Evolutionary conservation across 31 red algal species (phyloP), one percentile per base, ranked within the genome.

Genomic region (Endocladia muricata): DNA sequence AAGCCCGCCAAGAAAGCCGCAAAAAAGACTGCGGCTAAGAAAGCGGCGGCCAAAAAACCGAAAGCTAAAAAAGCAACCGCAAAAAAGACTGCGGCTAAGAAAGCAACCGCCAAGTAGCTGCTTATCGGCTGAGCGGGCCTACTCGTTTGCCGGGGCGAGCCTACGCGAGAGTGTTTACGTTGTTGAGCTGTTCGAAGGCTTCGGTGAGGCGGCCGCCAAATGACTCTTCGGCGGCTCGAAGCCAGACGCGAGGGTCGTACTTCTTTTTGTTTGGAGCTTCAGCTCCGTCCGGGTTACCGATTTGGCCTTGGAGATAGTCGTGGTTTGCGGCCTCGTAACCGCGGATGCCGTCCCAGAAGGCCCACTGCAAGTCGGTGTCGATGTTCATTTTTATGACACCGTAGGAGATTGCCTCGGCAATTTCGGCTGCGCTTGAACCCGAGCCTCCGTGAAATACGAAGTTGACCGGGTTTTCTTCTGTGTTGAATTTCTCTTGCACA

Each of bases 321-420:
- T 86, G 48, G 55, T 93, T 93, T 13, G 41, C 74, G 52, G 79
- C 63, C 56, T 93, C 79, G 47, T 60, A 79, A 25, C 86, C 74
- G 39, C 54, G 35, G 4, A 93, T 52, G 21, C 89, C 82, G 25
- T 68, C 52, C 89, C 82, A 93, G 56, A 67, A 93, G 0, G 79
- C 88, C 89, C 89, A 93, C 72, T 93, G 86, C 17, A 47, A 65
- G 26, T 93, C 89, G 17, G 89, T 81, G 49, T 93, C 89, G 59
- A 93, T 82, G 68, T 93, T 93, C 89, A 93, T 93, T 65, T 93
- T 93, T 44, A 93, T 76, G 29, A 74, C 76, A 39, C 89, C 89
- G 32, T 86, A 49, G 3, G 54, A 57, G 30, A 93, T 55, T 9
- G 82, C 89, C 64, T 86, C 81, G 8, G 55, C 60, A 31, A 93